A percentile compares a stretch with the other conserved stretches of the same genome.
phyloP scores from a whole-genome alignment of 2,329 filamentous ascomycete genomes.

The Paecilomyces fulvus region DNA sequence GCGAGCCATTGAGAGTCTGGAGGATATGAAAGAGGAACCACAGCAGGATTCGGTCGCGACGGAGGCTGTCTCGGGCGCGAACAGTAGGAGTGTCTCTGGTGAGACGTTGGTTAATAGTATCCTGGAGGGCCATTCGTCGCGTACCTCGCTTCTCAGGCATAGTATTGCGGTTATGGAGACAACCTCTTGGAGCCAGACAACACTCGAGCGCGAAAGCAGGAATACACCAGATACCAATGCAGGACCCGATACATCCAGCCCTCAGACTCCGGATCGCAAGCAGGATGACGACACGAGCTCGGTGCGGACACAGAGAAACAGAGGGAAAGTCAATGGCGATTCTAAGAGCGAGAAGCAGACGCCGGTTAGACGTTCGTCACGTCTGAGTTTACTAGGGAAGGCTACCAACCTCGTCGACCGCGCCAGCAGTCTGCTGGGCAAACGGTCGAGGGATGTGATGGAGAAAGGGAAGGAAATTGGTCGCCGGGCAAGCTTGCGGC shows the following conservation, averaged over 20 bases:
- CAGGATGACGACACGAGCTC: background rate
- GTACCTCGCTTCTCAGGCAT: conserved; percentile 28
- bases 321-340: conserved; percentile 13
- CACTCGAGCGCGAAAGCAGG: conserved; percentile 26
- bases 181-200: conserved; percentile 21
- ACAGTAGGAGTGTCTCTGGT: conserved; percentile 18
- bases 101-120: conserved; percentile 35
- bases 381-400: conserved; percentile 35
- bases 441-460: conserved; percentile 50
- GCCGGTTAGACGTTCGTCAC: conserved; percentile 34
- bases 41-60: conserved; percentile 9
- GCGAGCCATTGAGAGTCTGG: conserved; percentile 20
- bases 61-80: conserved; percentile 15
- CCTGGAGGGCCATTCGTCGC: conserved; percentile 24
- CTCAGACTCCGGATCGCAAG: background rate
- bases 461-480: conserved; percentile 50
- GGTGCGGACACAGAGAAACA: conserved; percentile 11
- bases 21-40: conserved; percentile 14
- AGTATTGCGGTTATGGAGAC: conserved; percentile 35
- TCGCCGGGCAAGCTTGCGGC: conserved; percentile 51
- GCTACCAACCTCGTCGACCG: conserved; percentile 39
- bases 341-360: conserved; percentile 17
- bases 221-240: conserved; percentile 13
- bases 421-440: conserved; percentile 48
- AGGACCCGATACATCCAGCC: background rate